These are phyloP conservation scores for Xylariaceae sp. DNA, from an alignment of 2,329 filamentous ascomycete genomes.

Conservation along the genomic window DNA sequence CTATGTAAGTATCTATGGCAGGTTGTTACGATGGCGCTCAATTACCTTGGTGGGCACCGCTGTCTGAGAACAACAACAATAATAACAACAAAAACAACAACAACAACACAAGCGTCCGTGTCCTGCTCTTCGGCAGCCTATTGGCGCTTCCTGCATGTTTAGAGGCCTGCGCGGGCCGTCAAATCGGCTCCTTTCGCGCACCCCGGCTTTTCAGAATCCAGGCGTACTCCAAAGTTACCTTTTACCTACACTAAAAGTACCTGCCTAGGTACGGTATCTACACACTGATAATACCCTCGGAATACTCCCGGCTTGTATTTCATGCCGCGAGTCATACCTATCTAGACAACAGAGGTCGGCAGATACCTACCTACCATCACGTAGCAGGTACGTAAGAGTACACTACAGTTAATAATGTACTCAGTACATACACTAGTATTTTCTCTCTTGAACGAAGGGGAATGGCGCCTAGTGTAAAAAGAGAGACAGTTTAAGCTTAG, in stretches of 20 bases:
- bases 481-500: not conserved
- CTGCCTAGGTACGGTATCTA: no score
- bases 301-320: no score
- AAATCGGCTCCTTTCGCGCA: conserved; percentile 20
- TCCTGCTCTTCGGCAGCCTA: conserved; percentile 7
- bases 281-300: not conserved
- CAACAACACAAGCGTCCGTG: conserved; percentile 10
- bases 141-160: conserved; percentile 9
- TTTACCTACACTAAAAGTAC: not conserved
- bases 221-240: conserved; percentile 9
- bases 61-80: conserved; percentile 23
- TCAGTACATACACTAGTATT: no score
- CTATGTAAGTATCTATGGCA: not conserved
- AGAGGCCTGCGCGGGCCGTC: conserved; percentile 14
- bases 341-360: no score
- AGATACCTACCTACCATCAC: no score
- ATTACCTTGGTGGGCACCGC: conserved; percentile 13
- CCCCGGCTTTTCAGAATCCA: conserved; percentile 13
- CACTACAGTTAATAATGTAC: no score
- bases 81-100: conserved; percentile 23
- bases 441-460: not conserved
- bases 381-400: no score
- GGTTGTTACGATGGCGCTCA: conserved; percentile 14
- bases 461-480: not conserved
- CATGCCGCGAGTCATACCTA: no score